These are phyloP conservation scores for Peronospora tabacina DNA, from an alignment of 352 stramenopile genomes.

Conservation along the genomic window DNA sequence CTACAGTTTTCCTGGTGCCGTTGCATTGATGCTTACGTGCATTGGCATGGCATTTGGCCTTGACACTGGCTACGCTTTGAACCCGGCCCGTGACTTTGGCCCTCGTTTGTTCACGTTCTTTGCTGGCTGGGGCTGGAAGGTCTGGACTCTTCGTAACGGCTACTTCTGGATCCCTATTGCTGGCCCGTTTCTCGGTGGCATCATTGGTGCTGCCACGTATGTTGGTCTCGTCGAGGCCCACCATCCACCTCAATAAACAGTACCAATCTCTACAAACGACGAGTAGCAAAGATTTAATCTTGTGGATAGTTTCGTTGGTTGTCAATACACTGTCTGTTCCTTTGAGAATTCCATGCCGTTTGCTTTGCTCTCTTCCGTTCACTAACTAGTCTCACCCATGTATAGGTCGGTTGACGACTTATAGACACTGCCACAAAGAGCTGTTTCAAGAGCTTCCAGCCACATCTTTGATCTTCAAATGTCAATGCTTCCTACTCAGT, in stretches of 20 bases:
- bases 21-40: conserved; percentile 30
- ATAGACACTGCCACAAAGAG: conserved; percentile 39
- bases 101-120: conserved; percentile 43
- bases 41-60: conserved; percentile 36
- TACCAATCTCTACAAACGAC: neutral
- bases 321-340: neutral
- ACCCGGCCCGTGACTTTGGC: conserved; percentile 40
- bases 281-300: neutral
- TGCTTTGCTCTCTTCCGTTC: neutral
- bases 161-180: conserved; percentile 79
- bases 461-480: no score
- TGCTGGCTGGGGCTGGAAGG: conserved; percentile 38
- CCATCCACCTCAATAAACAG: conserved; percentile 40
- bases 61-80: conserved; percentile 36
- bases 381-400: neutral
- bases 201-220: conserved; percentile 58
- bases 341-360: neutral
- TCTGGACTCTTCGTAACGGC: conserved; percentile 39
- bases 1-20: conserved; percentile 30
- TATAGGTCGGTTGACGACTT: no score
- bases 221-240: conserved; percentile 53
- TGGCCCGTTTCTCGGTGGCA: conserved; percentile 56
- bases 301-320: neutral
- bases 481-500: no score
- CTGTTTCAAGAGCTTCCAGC: conserved; percentile 42